A percentile compares a stretch with the other conserved stretches of the same genome.
phyloP scores from a whole-genome alignment of 441 rosid species.

The Syzygium malaccense region DNA sequence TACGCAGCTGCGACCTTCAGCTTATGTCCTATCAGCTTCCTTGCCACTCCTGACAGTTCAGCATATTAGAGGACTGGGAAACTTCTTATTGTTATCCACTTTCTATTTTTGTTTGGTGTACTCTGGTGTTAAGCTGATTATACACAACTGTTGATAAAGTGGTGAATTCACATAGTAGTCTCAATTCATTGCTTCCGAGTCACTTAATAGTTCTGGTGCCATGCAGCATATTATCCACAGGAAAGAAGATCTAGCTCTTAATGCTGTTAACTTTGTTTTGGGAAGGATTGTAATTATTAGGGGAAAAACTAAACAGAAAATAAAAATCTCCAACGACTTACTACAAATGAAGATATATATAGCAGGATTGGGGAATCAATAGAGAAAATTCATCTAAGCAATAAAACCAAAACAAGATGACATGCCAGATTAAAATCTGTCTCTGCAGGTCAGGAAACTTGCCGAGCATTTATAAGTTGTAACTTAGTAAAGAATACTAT shows the following conservation, averaged over 20 bases:
- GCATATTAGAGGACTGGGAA: too few relatives aligned
- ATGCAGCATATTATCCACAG: not conserved
- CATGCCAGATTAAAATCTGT: too few relatives aligned
- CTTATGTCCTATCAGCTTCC: too few relatives aligned
- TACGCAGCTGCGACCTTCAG: too few relatives aligned
- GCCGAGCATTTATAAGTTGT: not conserved
- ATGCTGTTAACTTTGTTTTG: not conserved
- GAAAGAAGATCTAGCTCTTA: not conserved
- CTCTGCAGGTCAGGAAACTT: not conserved
- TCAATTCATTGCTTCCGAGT: not conserved
- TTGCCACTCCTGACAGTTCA: too few relatives aligned
- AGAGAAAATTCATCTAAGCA: not conserved
- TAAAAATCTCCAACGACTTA: not conserved
- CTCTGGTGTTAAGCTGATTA: not conserved
- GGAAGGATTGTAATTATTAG: not conserved
- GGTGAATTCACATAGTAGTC: not conserved
- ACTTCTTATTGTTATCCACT: rapidly evolving
- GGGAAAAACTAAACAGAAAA: not conserved
- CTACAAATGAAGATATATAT: not conserved
- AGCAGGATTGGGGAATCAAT: not conserved
- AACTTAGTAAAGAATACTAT: not conserved
- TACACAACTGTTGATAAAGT: not conserved
- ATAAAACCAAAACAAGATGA: too few relatives aligned
- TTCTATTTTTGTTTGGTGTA: not conserved
- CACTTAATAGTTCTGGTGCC: not conserved